Base-by-base conservation (phyloP, 2,329 filamentous ascomycete genomes). In the Alternaria gansuensis region DNA sequence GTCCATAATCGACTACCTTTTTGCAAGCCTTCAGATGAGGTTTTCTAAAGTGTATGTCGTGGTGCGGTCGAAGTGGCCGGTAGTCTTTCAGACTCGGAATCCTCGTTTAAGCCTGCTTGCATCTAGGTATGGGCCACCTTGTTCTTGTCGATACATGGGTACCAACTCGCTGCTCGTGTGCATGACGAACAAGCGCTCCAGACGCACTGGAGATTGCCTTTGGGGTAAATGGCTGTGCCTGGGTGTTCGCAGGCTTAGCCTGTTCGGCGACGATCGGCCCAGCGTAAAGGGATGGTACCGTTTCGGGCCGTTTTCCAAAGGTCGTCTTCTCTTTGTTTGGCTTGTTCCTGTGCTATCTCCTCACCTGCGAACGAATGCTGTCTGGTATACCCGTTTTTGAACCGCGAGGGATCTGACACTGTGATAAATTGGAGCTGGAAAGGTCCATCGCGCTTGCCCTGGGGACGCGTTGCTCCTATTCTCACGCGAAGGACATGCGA, bases 331-430 rank as follows among this genome's bases (percentile, higher is more conserved):
- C 8, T 2, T n/a, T 23, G 59, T 59, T 45, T 13, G 59, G 54
- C 40, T 65, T 66, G 41, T 70, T 73, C 41, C 70, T 60, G 54
- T 71, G 71, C 21, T 72, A 66, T 6, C 67, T 69, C 74, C 75
- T 77, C 24, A 70, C 74, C 51, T 75, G 72, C 5, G 73, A 75
- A 8, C 74, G 74, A 43, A 77, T 66, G 46, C 65, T 72, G 64
- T 54, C 70, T 74, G 5, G 64, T 61, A 4, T 60, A 53, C 33
- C 67, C 65, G 41, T 71, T 63, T 26, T 69, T 75, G 60, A 77
- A 77, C 11, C 75, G 65, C 5, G 71, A 67, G 2, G 65, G 74
- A 44, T 74, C 62, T 33, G 72, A 76, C 26, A 70, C 73, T 2
- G 70, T 72, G 10, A 76, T 50, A 28, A 76, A 75, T 33, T 72